Evolutionary conservation across 805 yeast genomes (phyloP).

Genomic region (Myxozyma udenii): DNA sequence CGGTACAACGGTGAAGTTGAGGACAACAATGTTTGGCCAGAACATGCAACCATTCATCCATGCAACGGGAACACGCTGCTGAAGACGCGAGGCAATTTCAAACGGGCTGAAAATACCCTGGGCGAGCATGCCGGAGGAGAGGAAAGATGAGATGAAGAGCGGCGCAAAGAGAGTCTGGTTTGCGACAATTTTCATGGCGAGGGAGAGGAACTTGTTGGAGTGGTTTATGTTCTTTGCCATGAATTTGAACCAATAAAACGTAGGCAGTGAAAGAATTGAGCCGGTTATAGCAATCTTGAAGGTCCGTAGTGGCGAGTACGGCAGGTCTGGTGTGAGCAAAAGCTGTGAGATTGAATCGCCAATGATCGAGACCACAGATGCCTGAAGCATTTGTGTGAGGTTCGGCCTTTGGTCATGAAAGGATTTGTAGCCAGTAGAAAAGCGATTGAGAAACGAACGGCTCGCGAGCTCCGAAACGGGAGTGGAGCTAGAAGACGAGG

Average conservation of each 20-base stretch:
- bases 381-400: slow-evolving; percentile 23
- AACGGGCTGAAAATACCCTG: slow-evolving; percentile 18
- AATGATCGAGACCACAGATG: slow-evolving; percentile 8
- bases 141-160: slow-evolving; percentile 22
- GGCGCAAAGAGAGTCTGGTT: slow-evolving; percentile 27
- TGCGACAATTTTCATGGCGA: slow-evolving; percentile 19
- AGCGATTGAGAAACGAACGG: no score
- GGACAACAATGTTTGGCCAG: slow-evolving; percentile 27
- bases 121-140: slow-evolving; percentile 16
- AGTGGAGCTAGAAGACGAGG: background rate
- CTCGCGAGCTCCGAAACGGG: background rate
- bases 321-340: slow-evolving; percentile 9
- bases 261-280: slow-evolving; percentile 20
- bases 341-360: slow-evolving; percentile 25
- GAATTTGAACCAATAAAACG: slow-evolving; percentile 20
- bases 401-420: slow-evolving; percentile 25
- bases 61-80: slow-evolving; percentile 25
- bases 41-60: slow-evolving; percentile 30
- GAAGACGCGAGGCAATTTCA: slow-evolving; percentile 7
- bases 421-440: slow-evolving; percentile 12
- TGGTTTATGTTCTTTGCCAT: slow-evolving; percentile 25
- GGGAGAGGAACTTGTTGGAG: slow-evolving; percentile 12
- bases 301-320: slow-evolving; percentile 14
- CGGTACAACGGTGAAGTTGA: slow-evolving; percentile 27
- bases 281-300: slow-evolving; percentile 25